Percentiles rank a stretch among this genome's conserved stretches.
Evolutionary conservation across 352 stramenopile species (phyloP).

Genomic region (Globisporangium mamillatum): DNA sequence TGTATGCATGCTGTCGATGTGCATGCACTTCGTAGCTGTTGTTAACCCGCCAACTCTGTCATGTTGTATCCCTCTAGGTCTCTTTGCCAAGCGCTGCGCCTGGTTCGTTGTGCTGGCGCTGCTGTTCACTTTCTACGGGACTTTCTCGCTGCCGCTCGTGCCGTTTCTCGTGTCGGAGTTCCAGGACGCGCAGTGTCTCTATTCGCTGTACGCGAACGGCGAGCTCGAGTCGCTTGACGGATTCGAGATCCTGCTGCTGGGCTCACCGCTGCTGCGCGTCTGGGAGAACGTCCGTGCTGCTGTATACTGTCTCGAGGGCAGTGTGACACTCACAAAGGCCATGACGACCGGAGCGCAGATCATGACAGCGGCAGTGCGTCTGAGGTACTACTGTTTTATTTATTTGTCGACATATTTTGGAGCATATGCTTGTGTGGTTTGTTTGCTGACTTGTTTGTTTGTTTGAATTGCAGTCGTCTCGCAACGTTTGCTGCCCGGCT

Average conservation of each 20-base stretch:
- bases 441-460: slow-evolving; percentile 52
- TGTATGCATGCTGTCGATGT: slow-evolving; percentile 4
- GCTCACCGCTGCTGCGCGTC: slow-evolving; percentile 62
- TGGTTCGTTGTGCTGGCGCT: slow-evolving; percentile 53
- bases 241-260: slow-evolving; percentile 65
- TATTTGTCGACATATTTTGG: neutral
- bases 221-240: slow-evolving; percentile 53
- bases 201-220: slow-evolving; percentile 31
- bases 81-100: slow-evolving; percentile 62
- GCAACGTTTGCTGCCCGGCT: slow-evolving; percentile 10
- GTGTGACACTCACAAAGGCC: slow-evolving; percentile 55
- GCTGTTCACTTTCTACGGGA: slow-evolving; percentile 51
- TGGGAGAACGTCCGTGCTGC: slow-evolving; percentile 73
- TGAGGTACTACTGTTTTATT: slow-evolving; percentile 34
- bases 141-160: slow-evolving; percentile 50
- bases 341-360: slow-evolving; percentile 61
- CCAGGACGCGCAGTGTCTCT: slow-evolving; percentile 31
- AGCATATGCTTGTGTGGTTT: neutral
- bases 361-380: slow-evolving; percentile 39
- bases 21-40: neutral
- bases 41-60: neutral
- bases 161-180: slow-evolving; percentile 55
- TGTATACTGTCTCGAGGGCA: slow-evolving; percentile 71
- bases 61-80: slow-evolving; percentile 14
- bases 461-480: slow-evolving; percentile 20